These are phyloP conservation scores for Croton setiger DNA, from an alignment of 441 rosid genomes.

Conservation along the genomic window DNA sequence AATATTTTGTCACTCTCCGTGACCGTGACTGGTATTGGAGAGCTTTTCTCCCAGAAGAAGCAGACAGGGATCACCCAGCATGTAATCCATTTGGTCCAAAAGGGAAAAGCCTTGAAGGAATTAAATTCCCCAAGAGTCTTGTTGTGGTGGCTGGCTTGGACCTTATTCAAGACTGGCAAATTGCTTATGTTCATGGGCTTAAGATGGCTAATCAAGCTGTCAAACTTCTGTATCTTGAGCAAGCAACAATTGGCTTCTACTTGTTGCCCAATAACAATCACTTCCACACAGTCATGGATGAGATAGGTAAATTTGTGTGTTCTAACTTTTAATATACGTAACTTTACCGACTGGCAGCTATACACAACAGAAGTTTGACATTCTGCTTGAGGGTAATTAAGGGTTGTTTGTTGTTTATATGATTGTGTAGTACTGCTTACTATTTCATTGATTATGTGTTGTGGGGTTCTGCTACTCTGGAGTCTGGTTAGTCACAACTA, in stretches of 20 bases:
- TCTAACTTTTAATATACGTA: slow-evolving; percentile 37
- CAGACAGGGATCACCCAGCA: slow-evolving; percentile 85
- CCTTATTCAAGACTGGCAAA: slow-evolving; percentile 90
- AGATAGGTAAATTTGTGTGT: slow-evolving; percentile 68
- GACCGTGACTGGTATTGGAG: slow-evolving; percentile 98
- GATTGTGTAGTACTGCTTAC: slow-evolving; percentile 31
- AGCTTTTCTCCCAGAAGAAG: slow-evolving; percentile 78
- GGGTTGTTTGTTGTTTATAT: slow-evolving; percentile 29
- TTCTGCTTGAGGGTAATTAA: slow-evolving; percentile 20
- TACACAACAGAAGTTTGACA: slow-evolving; percentile 31
- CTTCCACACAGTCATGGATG: slow-evolving; percentile 80
- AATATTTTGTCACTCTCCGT: slow-evolving; percentile 69
- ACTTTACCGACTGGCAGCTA: slow-evolving; percentile 26
- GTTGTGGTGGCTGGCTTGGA: slow-evolving; percentile 90
- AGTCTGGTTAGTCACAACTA: slow-evolving; percentile 17
- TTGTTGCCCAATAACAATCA: slow-evolving; percentile 87
- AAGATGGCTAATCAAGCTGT: slow-evolving; percentile 53
- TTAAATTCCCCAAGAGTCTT: slow-evolving; percentile 75
- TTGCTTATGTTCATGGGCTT: slow-evolving; percentile 75
- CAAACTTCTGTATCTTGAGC: slow-evolving; percentile 62
- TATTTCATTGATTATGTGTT: slow-evolving; percentile 22
- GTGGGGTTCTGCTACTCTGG: slow-evolving; percentile 19
- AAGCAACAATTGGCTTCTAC: slow-evolving; percentile 93
- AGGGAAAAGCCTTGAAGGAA: slow-evolving; percentile 47
- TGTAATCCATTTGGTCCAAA: slow-evolving; percentile 88